Evolutionary conservation across 1,284 basidiomycete species (phyloP).

Genomic region (Taiwanofungus camphoratus): DNA sequence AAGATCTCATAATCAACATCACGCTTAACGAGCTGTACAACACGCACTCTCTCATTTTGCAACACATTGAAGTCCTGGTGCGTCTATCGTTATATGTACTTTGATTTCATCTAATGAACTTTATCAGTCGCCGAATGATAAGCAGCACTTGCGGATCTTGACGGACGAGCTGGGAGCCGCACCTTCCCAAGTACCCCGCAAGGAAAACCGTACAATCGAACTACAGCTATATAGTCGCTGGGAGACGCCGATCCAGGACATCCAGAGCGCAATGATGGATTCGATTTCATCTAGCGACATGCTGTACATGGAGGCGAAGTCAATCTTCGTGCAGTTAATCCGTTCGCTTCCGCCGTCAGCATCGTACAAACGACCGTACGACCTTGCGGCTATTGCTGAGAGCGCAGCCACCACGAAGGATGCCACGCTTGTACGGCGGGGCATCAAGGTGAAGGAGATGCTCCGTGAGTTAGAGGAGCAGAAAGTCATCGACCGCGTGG

Average conservation of each 20-base stretch:
- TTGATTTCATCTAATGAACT: constrained; percentile 9
- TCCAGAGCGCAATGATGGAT: constrained; percentile 95
- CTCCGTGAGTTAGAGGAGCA: constrained; percentile 92
- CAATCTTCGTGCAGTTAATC: constrained; percentile 96
- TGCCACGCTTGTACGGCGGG: constrained; percentile 88
- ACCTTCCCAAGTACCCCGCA: constrained; percentile 91
- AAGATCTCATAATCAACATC: constrained; percentile 96
- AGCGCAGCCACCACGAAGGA: constrained; percentile 96
- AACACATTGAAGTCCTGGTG: constrained; percentile 93
- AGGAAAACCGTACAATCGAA: constrained; percentile 95
- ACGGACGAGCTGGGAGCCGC: constrained; percentile 93
- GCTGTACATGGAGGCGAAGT: constrained; percentile 99
- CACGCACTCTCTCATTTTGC: constrained; percentile 90
- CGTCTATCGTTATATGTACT: constrained; percentile 25
- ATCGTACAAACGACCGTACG: constrained; percentile 82
- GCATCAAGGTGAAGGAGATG: constrained; percentile 99
- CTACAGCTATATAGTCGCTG: constrained; percentile 93
- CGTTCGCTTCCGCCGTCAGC: constrained; percentile 89
- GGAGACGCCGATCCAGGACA: constrained; percentile 98
- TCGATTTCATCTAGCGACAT: constrained; percentile 97
- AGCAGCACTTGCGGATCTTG: constrained; percentile 93
- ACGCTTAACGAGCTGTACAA: constrained; percentile 99
- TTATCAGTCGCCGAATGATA: constrained; percentile 88
- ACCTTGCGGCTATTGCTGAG: constrained; percentile 88
- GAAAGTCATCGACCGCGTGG: constrained; percentile 77